These are phyloP conservation scores for Puccinia hordei DNA, from an alignment of 1,284 basidiomycete species.

Conservation along the genomic window DNA sequence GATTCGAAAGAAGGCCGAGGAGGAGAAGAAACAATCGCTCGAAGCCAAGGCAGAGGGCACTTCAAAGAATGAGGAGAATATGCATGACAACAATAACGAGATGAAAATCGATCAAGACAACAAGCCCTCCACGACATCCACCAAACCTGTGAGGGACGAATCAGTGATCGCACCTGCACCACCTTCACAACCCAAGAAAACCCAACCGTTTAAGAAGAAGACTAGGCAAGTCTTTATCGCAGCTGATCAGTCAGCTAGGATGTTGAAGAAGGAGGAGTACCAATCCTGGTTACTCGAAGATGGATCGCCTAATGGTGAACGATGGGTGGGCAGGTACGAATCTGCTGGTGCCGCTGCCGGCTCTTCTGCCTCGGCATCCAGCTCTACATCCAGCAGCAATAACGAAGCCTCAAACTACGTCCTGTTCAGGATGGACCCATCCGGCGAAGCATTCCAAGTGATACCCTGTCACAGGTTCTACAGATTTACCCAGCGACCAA, in stretches of 20 bases:
- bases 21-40: slow-evolving; percentile 61
- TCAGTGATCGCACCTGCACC: slow-evolving; percentile 43
- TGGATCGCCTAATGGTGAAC: slow-evolving; percentile 61
- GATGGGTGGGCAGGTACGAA: slow-evolving; percentile 69
- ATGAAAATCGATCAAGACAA: slow-evolving; percentile 58
- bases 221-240: slow-evolving; percentile 77
- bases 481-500: slow-evolving; percentile 80
- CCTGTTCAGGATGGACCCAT: slow-evolving; percentile 57
- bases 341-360: slow-evolving; percentile 33
- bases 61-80: slow-evolving; percentile 62
- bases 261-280: slow-evolving; percentile 76
- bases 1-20: slow-evolving; percentile 55
- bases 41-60: slow-evolving; percentile 1
- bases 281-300: slow-evolving; percentile 89
- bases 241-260: slow-evolving; percentile 66
- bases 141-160: slow-evolving; percentile 53
- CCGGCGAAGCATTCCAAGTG: slow-evolving; percentile 70
- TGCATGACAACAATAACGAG: slow-evolving; percentile 45
- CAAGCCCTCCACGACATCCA: slow-evolving; percentile 62
- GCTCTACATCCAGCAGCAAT: slow-evolving; percentile 28
- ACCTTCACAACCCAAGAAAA: slow-evolving; percentile 59
- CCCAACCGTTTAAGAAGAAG: slow-evolving; percentile 72
- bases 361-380: slow-evolving; percentile 1
- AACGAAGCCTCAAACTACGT: slow-evolving; percentile 55
- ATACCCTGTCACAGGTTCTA: slow-evolving; percentile 83